Conservation (phyloP, 2,329 filamentous ascomycete species). For the Aureobasidium pullulans region DNA sequence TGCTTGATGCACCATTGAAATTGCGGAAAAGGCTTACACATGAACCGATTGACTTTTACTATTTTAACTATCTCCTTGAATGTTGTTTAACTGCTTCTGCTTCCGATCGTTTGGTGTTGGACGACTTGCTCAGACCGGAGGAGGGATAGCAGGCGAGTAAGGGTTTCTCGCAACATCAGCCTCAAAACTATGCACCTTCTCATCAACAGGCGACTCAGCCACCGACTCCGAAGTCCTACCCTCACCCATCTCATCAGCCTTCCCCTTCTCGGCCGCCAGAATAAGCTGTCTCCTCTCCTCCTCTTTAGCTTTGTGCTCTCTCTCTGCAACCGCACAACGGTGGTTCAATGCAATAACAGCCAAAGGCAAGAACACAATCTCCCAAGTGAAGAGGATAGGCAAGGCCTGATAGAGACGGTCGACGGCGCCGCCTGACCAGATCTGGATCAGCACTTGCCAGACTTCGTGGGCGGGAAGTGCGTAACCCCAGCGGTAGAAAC, state of each 20-base stretch:
- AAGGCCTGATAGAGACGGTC: conserved; percentile 33
- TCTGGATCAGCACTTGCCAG: conserved; percentile 36
- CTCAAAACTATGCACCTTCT: background rate
- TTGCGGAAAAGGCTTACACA: no score
- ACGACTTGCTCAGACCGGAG: background rate
- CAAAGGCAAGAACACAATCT: conserved; percentile 23
- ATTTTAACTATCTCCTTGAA: background rate
- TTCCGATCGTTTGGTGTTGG: no score
- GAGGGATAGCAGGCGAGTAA: background rate
- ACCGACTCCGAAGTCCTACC: background rate
- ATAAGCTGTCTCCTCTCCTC: conserved; percentile 6
- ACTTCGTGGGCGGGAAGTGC: conserved; percentile 35
- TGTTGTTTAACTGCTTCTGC: no score
- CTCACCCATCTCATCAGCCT: background rate
- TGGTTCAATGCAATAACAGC: conserved; percentile 19
- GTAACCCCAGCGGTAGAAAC: conserved; percentile 36
- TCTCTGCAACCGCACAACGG: conserved; percentile 16
- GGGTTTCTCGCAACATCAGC: background rate
- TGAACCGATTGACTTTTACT: background rate
- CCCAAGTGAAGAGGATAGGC: conserved; percentile 38
- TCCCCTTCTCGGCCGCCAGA: background rate
- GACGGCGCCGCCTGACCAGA: conserved; percentile 39
- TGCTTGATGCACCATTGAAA: background rate
- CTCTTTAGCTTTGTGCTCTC: conserved; percentile 6
- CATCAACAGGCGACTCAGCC: background rate